A percentile compares a stretch with the other conserved stretches of the same genome.
phyloP scores from a whole-genome alignment of 2,329 filamentous ascomycete genomes.

The Elsinoe batatas region DNA sequence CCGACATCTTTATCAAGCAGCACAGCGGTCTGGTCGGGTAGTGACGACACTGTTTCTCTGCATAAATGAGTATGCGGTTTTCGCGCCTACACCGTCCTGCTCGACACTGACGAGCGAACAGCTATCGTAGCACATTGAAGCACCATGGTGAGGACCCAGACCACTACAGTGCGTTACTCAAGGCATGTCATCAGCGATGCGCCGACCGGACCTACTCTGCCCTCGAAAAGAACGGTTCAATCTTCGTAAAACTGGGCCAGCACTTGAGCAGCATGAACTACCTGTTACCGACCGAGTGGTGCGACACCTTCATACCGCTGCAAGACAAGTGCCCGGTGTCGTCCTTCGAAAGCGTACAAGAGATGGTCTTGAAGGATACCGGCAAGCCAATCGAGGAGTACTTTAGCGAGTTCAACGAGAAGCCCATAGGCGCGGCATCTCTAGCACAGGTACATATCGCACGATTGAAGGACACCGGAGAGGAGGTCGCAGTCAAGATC shows the following conservation, averaged over 20 bases:
- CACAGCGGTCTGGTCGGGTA: conserved; percentile 70
- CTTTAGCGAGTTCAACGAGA: conserved; percentile 72
- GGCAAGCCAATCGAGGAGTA: conserved; percentile 67
- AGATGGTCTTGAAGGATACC: conserved; percentile 79
- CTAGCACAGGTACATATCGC: conserved; percentile 91
- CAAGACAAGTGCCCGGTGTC: conserved; percentile 95
- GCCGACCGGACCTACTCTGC: conserved; percentile 77
- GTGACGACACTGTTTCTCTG: conserved; percentile 63
- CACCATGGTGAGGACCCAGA: conserved; percentile 53
- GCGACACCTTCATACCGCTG: conserved; percentile 85
- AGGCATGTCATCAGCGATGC: conserved; percentile 83
- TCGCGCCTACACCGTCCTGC: background rate
- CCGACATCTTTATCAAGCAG: conserved; percentile 64
- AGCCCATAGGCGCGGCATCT: conserved; percentile 84
- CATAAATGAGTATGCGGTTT: conserved; percentile 70
- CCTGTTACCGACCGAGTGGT: conserved; percentile 83
- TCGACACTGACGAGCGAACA: conserved; percentile 29
- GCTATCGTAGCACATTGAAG: conserved; percentile 80
- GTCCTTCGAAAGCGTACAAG: conserved; percentile 72
- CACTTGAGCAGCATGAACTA: conserved; percentile 96
- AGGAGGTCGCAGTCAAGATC: conserved; percentile 89
- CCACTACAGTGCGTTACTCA: conserved; percentile 56
- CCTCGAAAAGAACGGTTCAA: conserved; percentile 90
- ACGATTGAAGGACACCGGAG: conserved; percentile 67
- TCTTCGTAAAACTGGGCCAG: conserved; percentile 96